Base-by-base conservation (phyloP, 129 eudicot genomes). In the Mikania micrantha region DNA sequence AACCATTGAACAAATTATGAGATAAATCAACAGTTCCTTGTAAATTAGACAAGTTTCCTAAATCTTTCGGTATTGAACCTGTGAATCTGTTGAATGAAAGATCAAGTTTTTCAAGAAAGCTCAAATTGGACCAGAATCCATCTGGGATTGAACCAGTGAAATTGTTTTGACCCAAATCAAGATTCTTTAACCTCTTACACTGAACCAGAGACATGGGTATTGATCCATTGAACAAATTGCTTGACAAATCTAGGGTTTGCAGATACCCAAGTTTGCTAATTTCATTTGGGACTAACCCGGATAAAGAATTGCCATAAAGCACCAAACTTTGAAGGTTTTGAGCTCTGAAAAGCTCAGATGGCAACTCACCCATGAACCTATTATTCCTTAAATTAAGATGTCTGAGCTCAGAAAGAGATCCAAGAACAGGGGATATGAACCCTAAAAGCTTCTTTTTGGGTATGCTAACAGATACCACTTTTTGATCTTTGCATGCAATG, bases 1-100 rank as follows among this genome's bases (percentile, higher is more conserved):
- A 84, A 45, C 99, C 99, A 69, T 67, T 87, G 63, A 93, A 93
- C 88, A 82, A 31, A 74, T 93, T 93, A 77, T 93, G 95, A 21
- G 96, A 89, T 39, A 93, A 85, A 80, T 93, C 93, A 49, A 80
- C 84, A 71, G 99, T 89, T 27, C 93, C 99, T 83, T 93, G 93
- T 62, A 93, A 81, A 75, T 84, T 82, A 42, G 96, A 78, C 81
- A 93, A 59, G 59, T 84, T 77, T 4, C 96, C 99, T 54, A 93
- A 78, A 32, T 93, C 99, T 67, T 64, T 82, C 34, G 99, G 99
- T 60, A 93, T 77, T 16, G 78, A 53, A 58, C 99, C 88, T 32
- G 66, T 62, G 40, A 93, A 88, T 7, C 32, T 64, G 60, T 93
- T 93, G 60, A 52, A 74, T 0, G 96, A 84, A 79, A 93, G 75